Conservation (phyloP, 805 yeast species). For the Ogataea haglerorum region DNA sequence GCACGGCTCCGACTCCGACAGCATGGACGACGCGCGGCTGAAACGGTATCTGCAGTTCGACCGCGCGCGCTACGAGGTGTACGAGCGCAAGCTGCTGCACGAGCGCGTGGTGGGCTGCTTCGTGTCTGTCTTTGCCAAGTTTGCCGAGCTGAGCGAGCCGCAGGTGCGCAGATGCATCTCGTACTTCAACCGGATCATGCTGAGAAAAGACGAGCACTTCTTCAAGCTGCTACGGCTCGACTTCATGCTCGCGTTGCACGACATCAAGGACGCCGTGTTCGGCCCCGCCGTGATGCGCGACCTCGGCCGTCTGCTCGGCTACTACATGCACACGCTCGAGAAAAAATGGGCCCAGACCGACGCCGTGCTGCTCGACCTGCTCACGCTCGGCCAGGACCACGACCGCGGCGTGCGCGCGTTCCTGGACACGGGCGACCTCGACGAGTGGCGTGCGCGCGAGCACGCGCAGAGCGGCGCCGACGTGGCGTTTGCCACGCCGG, state of each 20-base stretch:
- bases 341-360: conserved; percentile 49
- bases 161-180: conserved; percentile 63
- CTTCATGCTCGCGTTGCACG: conserved; percentile 57
- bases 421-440: conserved; percentile 58
- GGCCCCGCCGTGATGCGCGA: conserved; percentile 50
- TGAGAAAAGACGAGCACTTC: conserved; percentile 53
- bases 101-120: conserved; percentile 64
- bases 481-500: conserved; percentile 15
- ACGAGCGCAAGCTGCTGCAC: conserved; percentile 46
- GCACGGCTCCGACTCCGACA: conserved; percentile 19
- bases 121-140: conserved; percentile 57
- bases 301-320: conserved; percentile 59
- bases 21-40: conserved; percentile 12
- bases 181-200: conserved; percentile 69
- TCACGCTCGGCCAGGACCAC: conserved; percentile 52
- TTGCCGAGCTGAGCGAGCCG: conserved; percentile 54
- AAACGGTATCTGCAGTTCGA: conserved; percentile 20
- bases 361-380: conserved; percentile 55
- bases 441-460: conserved; percentile 34
- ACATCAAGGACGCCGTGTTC: conserved; percentile 49
- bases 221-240: conserved; percentile 66
- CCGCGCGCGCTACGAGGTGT: conserved; percentile 25
- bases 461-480: conserved; percentile 19
- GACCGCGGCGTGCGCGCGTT: conserved; percentile 47
- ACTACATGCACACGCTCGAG: conserved; percentile 59